Conservation (phyloP, 225 moss, liverwort and hornwort genomes). For the Sphagnum tenellum region DNA sequence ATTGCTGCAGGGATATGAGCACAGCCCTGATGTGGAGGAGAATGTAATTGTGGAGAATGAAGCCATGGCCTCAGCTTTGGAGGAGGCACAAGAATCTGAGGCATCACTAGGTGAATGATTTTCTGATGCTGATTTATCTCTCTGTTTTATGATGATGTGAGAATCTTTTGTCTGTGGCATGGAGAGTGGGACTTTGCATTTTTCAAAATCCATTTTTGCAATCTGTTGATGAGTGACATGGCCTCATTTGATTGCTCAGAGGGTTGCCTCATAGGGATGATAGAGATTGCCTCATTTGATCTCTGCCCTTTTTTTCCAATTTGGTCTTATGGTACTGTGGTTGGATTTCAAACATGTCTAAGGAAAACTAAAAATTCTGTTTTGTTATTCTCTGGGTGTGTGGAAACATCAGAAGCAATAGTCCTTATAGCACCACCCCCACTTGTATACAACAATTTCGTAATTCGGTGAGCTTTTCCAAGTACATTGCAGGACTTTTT, state of each 20-base stretch:
- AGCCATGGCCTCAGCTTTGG: constrained; percentile 22
- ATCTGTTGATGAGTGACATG: too few species aligned
- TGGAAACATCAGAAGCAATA: constrained; percentile 21
- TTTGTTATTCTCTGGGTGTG: not conserved
- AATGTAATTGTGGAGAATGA: constrained; percentile 44
- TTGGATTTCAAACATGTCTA: not conserved
- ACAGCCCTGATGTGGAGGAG: constrained; percentile 31
- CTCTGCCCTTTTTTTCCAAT: too few species aligned
- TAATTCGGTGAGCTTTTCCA: constrained; percentile 11
- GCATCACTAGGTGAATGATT: constrained; percentile 5
- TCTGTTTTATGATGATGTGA: too few species aligned
- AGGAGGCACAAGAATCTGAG: constrained; percentile 42
- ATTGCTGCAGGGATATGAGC: constrained; percentile 34
- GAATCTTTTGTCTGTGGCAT: too few species aligned
- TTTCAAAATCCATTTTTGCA: too few species aligned
- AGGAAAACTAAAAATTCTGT: not conserved
- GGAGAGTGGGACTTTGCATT: too few species aligned
- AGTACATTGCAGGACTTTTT: too few species aligned
- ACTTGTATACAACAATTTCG: constrained; percentile 52
- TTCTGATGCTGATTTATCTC: too few species aligned
- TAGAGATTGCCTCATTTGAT: too few species aligned
- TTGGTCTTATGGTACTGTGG: too few species aligned
- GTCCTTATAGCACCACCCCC: constrained; percentile 48
- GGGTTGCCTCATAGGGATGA: too few species aligned
- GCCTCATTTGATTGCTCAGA: too few species aligned